Conservation (phyloP, 495 filamentous ascomycete genomes). For the Penicillium antarcticum region DNA sequence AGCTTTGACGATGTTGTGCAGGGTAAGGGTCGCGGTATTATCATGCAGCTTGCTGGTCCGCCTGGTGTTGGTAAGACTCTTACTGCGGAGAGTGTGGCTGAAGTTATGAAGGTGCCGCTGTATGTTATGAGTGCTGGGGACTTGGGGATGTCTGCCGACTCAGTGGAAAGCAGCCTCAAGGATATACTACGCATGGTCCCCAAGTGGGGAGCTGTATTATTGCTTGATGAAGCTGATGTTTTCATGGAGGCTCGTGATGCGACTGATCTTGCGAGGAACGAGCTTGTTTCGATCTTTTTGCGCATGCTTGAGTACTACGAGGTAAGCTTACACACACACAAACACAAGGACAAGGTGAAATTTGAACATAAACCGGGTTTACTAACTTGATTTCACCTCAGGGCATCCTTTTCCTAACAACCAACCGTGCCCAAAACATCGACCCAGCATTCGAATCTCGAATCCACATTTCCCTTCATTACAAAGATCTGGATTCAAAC, state of each 20-base stretch:
- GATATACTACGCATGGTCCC: constrained; percentile 46
- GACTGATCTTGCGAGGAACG: constrained; percentile 36
- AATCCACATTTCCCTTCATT: constrained; percentile 49
- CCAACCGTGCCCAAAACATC: constrained; percentile 48
- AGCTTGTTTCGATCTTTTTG: constrained; percentile 49
- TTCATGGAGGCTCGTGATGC: constrained; percentile 39
- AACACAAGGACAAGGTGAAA: no score
- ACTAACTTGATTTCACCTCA: constrained; percentile 25
- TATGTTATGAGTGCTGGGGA: constrained; percentile 52
- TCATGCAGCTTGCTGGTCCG: constrained; percentile 38
- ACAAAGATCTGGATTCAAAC: constrained; percentile 34
- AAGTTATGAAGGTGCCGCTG: constrained; percentile 27
- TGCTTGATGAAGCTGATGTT: constrained; percentile 48
- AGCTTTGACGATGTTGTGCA: constrained; percentile 29
- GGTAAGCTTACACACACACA: constrained; percentile 10
- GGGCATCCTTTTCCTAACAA: constrained; percentile 61
- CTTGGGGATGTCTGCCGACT: constrained; percentile 45
- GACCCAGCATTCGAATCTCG: constrained; percentile 50
- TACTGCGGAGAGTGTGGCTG: constrained; percentile 37
- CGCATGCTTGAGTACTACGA: constrained; percentile 53
- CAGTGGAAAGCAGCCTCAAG: constrained; percentile 49
- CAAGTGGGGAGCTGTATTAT: constrained; percentile 45
- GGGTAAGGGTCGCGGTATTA: constrained; percentile 35
- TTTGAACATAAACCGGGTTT: background rate
- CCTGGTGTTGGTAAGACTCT: constrained; percentile 44